phyloP scores from a whole-genome alignment of 2,329 filamentous ascomycete genomes.

The Raffaelea ambrosiae region DNA sequence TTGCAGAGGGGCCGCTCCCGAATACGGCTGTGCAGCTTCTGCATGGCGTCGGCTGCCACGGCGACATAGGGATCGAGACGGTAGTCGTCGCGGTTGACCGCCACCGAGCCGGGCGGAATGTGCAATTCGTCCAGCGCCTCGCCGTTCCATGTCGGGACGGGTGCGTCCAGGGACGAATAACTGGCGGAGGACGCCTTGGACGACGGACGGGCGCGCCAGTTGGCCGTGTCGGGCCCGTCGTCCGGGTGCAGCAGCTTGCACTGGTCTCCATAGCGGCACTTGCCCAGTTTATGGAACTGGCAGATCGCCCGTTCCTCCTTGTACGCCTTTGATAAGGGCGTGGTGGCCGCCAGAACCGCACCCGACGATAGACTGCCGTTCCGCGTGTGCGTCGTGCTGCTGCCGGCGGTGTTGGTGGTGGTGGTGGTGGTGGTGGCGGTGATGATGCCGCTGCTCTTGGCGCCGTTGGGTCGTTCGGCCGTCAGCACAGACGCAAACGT shows the following conservation, averaged over 20 bases:
- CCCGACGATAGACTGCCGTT: no score
- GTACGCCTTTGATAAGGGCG: background rate
- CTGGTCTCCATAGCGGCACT: conserved; percentile 19
- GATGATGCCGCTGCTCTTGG: background rate
- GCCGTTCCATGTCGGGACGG: background rate
- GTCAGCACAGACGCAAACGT: background rate
- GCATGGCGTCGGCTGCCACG: conserved; percentile 9
- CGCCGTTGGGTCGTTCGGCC: background rate
- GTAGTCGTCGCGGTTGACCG: conserved; percentile 18
- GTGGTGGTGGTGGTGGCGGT: background rate
- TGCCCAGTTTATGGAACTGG: conserved; percentile 18
- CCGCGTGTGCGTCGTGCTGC: no score
- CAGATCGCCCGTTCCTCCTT: conserved; percentile 15
- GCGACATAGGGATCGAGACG: conserved; percentile 21
- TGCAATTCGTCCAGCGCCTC: conserved; percentile 16
- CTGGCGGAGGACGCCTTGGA: no score
- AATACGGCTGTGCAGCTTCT: conserved; percentile 14
- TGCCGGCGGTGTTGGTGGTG: no score
- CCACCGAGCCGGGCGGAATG: conserved; percentile 18
- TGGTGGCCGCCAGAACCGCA: no score
- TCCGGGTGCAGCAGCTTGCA: conserved; percentile 20
- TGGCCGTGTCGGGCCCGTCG: background rate
- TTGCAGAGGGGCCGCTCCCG: conserved; percentile 19
- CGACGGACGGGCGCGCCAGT: background rate
- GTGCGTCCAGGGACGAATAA: no score